Percentiles rank a stretch among this genome's conserved stretches.
Evolutionary conservation across 441 rosid genomes (phyloP).

Genomic region (Erysimum cheiri): DNA sequence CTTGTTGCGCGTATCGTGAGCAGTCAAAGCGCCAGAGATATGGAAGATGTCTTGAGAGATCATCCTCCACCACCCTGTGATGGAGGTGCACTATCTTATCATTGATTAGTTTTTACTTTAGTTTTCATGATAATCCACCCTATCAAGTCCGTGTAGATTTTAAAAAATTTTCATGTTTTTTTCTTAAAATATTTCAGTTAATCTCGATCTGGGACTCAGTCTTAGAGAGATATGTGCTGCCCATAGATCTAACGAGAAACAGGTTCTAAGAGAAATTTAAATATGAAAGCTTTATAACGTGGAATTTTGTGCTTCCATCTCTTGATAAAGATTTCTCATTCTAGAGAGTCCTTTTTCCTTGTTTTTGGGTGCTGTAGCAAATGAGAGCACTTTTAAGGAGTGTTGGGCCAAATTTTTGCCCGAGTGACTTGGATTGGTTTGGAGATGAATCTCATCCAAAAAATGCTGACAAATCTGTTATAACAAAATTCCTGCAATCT

Average conservation of each 20-base stretch:
- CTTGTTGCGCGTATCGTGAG: conserved; percentile 94
- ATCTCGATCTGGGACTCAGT: conserved; percentile 80
- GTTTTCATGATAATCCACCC: conserved; percentile 18
- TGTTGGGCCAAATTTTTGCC: conserved; percentile 84
- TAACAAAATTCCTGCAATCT: conserved; percentile 81
- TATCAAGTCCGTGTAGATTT: conserved; percentile 13
- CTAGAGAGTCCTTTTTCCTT: conserved; percentile 10
- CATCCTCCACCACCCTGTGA: conserved; percentile 67
- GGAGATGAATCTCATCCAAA: conserved; percentile 68
- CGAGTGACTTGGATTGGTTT: conserved; percentile 78
- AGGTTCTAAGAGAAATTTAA: conserved; percentile 54
- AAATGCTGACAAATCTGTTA: conserved; percentile 83
- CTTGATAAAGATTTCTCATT: conserved; percentile 19
- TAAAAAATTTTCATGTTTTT: background rate
- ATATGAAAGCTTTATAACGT: conserved; percentile 4
- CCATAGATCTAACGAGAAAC: conserved; percentile 89
- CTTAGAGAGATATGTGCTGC: conserved; percentile 89
- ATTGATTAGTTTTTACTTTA: conserved; percentile 21
- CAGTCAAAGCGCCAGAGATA: conserved; percentile 74
- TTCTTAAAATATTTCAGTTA: conserved; percentile 54
- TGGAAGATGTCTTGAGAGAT: conserved; percentile 77
- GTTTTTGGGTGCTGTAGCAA: conserved; percentile 65
- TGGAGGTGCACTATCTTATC: conserved; percentile 60
- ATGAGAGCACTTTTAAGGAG: conserved; percentile 78
- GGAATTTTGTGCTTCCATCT: conserved; percentile 4